phyloP scores from a whole-genome alignment of 2,329 filamentous ascomycete species.

The Sporothrix dimorphospora region DNA sequence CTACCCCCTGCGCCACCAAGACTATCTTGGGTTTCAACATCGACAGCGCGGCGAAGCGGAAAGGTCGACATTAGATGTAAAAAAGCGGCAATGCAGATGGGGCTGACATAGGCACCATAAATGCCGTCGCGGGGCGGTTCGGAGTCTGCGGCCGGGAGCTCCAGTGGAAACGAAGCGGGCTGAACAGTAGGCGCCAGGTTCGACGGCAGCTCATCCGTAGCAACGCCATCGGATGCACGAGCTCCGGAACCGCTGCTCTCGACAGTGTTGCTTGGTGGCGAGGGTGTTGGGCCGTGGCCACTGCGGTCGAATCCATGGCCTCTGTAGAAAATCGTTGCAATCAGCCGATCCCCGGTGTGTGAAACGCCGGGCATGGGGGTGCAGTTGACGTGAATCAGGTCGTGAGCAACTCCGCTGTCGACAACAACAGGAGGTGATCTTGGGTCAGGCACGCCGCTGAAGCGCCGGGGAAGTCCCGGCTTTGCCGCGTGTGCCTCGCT shows the following conservation, averaged over 20 bases:
- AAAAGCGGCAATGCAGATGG: conserved; percentile 67
- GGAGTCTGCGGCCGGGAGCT: conserved; percentile 30
- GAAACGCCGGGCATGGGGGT: conserved; percentile 53
- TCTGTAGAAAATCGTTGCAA: conserved; percentile 69
- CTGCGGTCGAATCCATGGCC: conserved; percentile 38
- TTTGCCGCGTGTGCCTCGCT: neutral
- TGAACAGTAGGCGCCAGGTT: conserved; percentile 63
- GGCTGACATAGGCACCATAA: conserved; percentile 67
- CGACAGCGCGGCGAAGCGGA: conserved; percentile 50
- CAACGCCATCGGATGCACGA: conserved; percentile 29
- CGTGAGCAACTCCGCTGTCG: conserved; percentile 65
- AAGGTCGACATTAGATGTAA: conserved; percentile 67
- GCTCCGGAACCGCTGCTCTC: no score
- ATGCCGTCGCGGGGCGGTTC: conserved; percentile 61
- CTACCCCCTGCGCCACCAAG: no score
- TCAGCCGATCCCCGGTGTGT: conserved; percentile 52
- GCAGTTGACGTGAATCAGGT: conserved; percentile 66
- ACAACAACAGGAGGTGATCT: conserved; percentile 63
- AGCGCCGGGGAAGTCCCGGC: conserved; percentile 51
- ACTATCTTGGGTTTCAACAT: neutral
- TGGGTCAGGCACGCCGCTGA: conserved; percentile 63
- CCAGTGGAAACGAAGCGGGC: conserved; percentile 46
- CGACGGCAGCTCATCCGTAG: conserved; percentile 46
- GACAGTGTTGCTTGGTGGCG: conserved; percentile 34
- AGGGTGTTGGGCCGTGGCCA: conserved; percentile 34